Evolutionary conservation across 169 alveolate genomes (phyloP).

Genomic region (Ichthyophthirius multifiliis): DNA sequence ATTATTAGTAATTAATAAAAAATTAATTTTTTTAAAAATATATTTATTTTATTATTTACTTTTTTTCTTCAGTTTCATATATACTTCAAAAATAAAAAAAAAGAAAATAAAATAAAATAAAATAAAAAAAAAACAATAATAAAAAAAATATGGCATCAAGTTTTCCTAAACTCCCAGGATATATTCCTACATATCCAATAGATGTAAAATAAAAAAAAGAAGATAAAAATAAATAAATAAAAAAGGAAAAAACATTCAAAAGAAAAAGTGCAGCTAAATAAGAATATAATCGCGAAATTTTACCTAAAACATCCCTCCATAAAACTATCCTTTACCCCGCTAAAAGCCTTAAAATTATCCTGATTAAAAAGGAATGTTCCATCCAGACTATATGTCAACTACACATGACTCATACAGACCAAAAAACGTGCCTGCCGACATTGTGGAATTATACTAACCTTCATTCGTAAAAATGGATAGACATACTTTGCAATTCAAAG

Average conservation of each 20-base stretch:
- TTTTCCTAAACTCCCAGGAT: constrained; percentile 73
- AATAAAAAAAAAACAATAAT: too few relatives aligned
- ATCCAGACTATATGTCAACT: constrained; percentile 40
- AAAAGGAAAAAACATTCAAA: not conserved
- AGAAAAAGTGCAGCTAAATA: constrained; percentile 28
- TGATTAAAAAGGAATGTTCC: constrained; percentile 24
- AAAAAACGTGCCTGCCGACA: constrained; percentile 26
- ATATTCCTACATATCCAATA: constrained; percentile 65
- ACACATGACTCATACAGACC: constrained; percentile 45
- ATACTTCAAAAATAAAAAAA: too few relatives aligned
- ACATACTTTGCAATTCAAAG: constrained; percentile 69
- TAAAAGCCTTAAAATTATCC: constrained; percentile 17
- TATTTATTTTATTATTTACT: too few relatives aligned
- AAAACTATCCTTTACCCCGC: constrained; percentile 45
- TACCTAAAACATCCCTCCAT: constrained; percentile 26
- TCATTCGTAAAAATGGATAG: constrained; percentile 65
- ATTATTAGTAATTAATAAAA: too few relatives aligned
- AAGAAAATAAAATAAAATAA: too few relatives aligned
- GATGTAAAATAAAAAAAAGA: constrained; percentile 39
- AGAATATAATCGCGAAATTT: constrained; percentile 35
- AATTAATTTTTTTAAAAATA: too few relatives aligned
- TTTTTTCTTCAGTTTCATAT: too few relatives aligned
- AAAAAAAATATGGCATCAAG: constrained; percentile 72
- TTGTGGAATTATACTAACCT: constrained; percentile 57
- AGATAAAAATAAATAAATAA: constrained; percentile 12